A percentile compares a stretch with the other conserved stretches of the same genome.
Conservation (phyloP, 2,329 filamentous ascomycete species). For the Canariomyces notabilis region DNA sequence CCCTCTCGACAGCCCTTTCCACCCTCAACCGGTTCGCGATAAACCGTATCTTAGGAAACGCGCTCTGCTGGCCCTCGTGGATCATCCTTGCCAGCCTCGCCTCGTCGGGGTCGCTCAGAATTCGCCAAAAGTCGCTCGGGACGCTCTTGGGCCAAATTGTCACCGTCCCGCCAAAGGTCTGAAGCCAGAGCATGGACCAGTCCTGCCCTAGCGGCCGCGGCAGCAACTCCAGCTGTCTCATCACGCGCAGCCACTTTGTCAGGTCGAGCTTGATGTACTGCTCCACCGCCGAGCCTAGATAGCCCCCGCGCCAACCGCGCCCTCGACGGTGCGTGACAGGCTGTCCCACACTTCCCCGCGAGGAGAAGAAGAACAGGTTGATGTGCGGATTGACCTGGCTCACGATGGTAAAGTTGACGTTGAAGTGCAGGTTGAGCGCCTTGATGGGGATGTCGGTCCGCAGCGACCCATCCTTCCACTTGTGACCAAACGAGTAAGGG, state of each 20-base stretch:
- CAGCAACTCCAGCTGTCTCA: slow-evolving; percentile 85
- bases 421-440: slow-evolving; percentile 92
- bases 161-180: slow-evolving; percentile 88
- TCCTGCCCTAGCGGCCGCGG: slow-evolving; percentile 89
- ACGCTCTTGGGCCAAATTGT: slow-evolving; percentile 91
- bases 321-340: slow-evolving; percentile 92
- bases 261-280: slow-evolving; percentile 95
- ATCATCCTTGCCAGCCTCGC: slow-evolving; percentile 80
- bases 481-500: slow-evolving; percentile 95
- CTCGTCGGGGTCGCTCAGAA: slow-evolving; percentile 76
- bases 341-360: slow-evolving; percentile 81
- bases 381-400: slow-evolving; percentile 92
- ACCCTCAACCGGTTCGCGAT: slow-evolving; percentile 81
- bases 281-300: slow-evolving; percentile 84
- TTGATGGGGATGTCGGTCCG: slow-evolving; percentile 94
- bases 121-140: slow-evolving; percentile 75
- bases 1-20: slow-evolving; percentile 63
- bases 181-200: slow-evolving; percentile 95
- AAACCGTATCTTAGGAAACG: slow-evolving; percentile 89
- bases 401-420: slow-evolving; percentile 94
- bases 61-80: slow-evolving; percentile 79
- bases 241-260: slow-evolving; percentile 94
- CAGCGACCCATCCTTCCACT: slow-evolving; percentile 96
- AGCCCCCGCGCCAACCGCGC: slow-evolving; percentile 92
- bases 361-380: slow-evolving; percentile 98